Base-by-base conservation (phyloP, 192 early-diverging fungal genomes). In the Coemansia sp. region DNA sequence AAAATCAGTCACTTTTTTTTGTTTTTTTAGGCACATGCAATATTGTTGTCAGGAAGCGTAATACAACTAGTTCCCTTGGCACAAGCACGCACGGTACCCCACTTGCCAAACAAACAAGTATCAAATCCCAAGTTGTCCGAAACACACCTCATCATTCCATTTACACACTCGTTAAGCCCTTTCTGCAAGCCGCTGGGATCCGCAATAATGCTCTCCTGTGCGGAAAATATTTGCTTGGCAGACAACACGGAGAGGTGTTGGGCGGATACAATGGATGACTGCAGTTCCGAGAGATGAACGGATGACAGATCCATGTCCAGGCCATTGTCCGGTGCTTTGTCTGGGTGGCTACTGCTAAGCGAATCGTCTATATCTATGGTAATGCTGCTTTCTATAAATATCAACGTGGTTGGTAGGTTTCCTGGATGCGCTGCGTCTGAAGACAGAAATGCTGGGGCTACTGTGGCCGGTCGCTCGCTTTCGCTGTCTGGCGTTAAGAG, bases 21-120 rank as follows among this genome's bases (percentile, higher is more conserved):
- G 4, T 7, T 9, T 51, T n/a, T 7, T 43, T 65, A 68, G 34
- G 57, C 78, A n/a, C 79, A 81, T 3, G 63, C 65, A 59, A 81
- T 81, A 14, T 59, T 53, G 11, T 67, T 34, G 1, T 36, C 61
- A 5, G 48, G 51, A 17, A 73, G 38, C 2, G 67, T 14, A 33
- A 71, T 58, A 33, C 79, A 81, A 3, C 51, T 48, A 4, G 79
- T 81, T 34, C 74, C 74, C 17, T 48, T 38, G 43, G 67, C 55
- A 52, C 79, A 81, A 0, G 51, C 55, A n/a, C 79, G 70, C 12
- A 81, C 51, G 20, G 65, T 65, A 17, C 79, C 79, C 78, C 78
- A 81, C 15, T 57, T 63, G 9, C 73, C 73, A 73, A 63, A 64
- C n/a, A 81, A 61, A 15, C 78, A 81, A 8, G 78, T 81, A 51